A percentile compares a stretch with the other conserved stretches of the same genome.
phyloP scores from a whole-genome alignment of 2,329 filamentous ascomycete species.

The Fusarium lateritium region DNA sequence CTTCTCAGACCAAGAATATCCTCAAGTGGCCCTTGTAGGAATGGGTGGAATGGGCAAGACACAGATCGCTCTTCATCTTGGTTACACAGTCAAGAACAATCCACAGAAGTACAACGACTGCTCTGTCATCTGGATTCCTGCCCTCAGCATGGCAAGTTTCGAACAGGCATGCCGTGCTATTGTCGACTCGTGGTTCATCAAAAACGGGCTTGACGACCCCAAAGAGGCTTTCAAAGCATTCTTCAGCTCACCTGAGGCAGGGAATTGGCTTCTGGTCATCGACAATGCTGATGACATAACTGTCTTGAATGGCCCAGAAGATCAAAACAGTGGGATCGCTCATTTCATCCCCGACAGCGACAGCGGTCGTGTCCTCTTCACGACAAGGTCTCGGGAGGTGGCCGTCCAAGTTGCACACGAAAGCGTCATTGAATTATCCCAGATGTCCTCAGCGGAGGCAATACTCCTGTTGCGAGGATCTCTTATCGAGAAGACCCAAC shows the following conservation, averaged over 20 bases:
- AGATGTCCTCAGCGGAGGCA: slow-evolving; percentile 40
- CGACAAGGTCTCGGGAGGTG: slow-evolving; percentile 52
- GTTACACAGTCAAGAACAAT: background rate
- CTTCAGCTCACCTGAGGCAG: slow-evolving; percentile 47
- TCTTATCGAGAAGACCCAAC: background rate
- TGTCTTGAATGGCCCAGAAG: slow-evolving; percentile 25
- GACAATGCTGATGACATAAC: slow-evolving; percentile 60
- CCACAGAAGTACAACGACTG: accelerated
- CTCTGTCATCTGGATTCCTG: background rate
- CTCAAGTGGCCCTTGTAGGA: background rate
- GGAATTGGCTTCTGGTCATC: slow-evolving; percentile 59
- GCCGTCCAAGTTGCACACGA: slow-evolving; percentile 4
- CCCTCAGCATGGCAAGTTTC: background rate
- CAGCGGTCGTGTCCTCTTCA: slow-evolving; percentile 55
- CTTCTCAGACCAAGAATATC: background rate
- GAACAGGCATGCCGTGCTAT: background rate
- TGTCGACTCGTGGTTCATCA: background rate
- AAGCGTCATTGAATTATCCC: background rate
- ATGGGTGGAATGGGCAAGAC: slow-evolving; percentile 6
- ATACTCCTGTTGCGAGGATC: slow-evolving; percentile 40
- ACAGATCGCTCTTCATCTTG: background rate
- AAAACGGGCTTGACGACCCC: accelerated
- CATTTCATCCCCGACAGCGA: slow-evolving; percentile 51
- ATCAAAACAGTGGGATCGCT: slow-evolving; percentile 24
- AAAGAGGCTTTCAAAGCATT: slow-evolving; percentile 8